Evolutionary conservation across 2,329 filamentous ascomycete genomes (phyloP), one percentile per base, ranked within the genome.

Genomic region (Monosporascus sp.): DNA sequence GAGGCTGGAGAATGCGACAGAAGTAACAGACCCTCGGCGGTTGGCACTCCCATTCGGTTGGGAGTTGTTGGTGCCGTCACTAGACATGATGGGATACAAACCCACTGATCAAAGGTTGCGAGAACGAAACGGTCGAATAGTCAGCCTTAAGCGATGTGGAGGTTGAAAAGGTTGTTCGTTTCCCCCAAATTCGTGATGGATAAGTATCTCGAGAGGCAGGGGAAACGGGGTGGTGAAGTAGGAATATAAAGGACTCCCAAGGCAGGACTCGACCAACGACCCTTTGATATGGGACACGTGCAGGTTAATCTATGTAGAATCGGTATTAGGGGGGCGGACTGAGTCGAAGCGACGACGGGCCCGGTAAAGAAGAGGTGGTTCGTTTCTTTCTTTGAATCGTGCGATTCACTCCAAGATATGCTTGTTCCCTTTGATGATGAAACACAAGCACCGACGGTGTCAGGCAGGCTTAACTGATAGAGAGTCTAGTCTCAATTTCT

Each of bases 21-120:
- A 77, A 36, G 79, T 80, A 64, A 84, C 76, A 56, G 81, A 84
- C 60, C 78, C 75, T 62, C 82, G 79, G 63, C 80, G 79, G 56
- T 77, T 70, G 49, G 59, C 34, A 26, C 38, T 36, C 48, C 44
- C 66, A 51, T 61, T 60, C 31, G 62, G 49, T 27, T 59, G 54
- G 48, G 64, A 61, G 51, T 53, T 55, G 44, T 61, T 58, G 26
- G 56, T 54, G 56, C 63, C 63, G 22, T 69, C 67, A 61, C 59
- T 64, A 8, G 67, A 68, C 67, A 69, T 69, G 31, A 49, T 63
- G 61, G 47, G 27, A 34, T 45, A 36, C n/a, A 7, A n/a, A n/a
- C n/a, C n/a, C 41, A 31, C 24, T 46, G 17, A 27, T 47, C 38
- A 11, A 47, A 17, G n/a, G 44, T 19, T 40, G 20, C 48, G 34